Percentiles rank a stretch among this genome's conserved stretches.
These are phyloP conservation scores for Nakaseomyces uthaithaninus DNA, from an alignment of 1,139 yeast genomes.

Conservation along the genomic window DNA sequence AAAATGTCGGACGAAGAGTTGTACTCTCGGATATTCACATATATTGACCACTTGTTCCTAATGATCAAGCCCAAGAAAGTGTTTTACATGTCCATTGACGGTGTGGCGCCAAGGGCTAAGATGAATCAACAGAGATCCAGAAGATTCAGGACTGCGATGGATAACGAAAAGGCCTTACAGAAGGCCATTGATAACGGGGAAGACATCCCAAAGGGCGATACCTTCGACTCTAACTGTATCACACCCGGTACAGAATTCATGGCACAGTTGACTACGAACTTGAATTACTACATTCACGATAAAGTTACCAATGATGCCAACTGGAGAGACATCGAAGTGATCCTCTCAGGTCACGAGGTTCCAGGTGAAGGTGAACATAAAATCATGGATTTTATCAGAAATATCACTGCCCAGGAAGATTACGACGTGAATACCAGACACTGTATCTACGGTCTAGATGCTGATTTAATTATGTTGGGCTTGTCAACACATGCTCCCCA, in stretches of 20 bases:
- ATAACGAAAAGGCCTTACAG: slow-evolving; percentile 68
- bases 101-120: slow-evolving; percentile 98
- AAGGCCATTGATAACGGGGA: slow-evolving; percentile 42
- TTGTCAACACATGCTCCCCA: slow-evolving; percentile 95
- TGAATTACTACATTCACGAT: slow-evolving; percentile 85
- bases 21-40: slow-evolving; percentile 86
- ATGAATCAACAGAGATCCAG: slow-evolving; percentile 99
- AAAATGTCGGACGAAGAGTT: slow-evolving; percentile 83
- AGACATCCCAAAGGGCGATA: slow-evolving; percentile 48
- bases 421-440: slow-evolving; percentile 85
- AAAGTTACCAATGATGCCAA: slow-evolving; percentile 84
- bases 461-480: slow-evolving; percentile 96
- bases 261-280: slow-evolving; percentile 77
- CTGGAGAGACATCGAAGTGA: slow-evolving; percentile 79
- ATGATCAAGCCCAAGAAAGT: slow-evolving; percentile 79
- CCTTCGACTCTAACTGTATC: slow-evolving; percentile 89
- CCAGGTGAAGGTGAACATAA: slow-evolving; percentile 99
- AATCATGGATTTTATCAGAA: slow-evolving; percentile 88
- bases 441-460: slow-evolving; percentile 95
- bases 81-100: slow-evolving; percentile 97
- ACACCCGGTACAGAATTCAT: slow-evolving; percentile 99
- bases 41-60: slow-evolving; percentile 87
- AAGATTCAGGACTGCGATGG: slow-evolving; percentile 90
- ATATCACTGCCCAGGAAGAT: slow-evolving; percentile 53
- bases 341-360: slow-evolving; percentile 93